Base-by-base conservation (phyloP, 257 asterid species). In the Solanum ahanhuiri region DNA sequence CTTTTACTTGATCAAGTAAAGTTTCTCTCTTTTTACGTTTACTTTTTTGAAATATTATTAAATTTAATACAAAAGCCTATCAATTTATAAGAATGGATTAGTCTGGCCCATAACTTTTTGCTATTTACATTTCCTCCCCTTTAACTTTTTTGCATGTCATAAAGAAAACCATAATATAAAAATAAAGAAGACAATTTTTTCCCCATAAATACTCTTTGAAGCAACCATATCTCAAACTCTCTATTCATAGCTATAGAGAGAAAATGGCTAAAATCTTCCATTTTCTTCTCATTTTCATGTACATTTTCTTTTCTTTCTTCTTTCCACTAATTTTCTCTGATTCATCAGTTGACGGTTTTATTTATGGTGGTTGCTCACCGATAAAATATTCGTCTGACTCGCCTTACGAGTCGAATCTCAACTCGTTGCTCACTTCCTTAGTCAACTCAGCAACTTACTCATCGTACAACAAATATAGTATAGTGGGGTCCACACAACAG, bases 391-490 rank as follows among this genome's bases (percentile, higher is more conserved):
- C 91, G 0, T 88, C 96, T 22, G 88, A 83, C 83, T 94, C 98
- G 9, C 91, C 93, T 22, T 96, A 88, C 89, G 94, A 93, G 83
- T 91, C 95, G 4, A 95, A 96, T 37, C 98, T 96, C 85, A 90
- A 96, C 87, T 94, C 98, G 1, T 96, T 96, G 71, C 91, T 96
- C 54, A 93, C 94, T 7, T 95, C 98, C 12, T 92, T 96, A 1
- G 96, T 94, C 63, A 95, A 96, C 90, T 94, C 99, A 4, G 98
- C 99, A 90, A 93, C 98, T 3, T 95, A 92, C 89, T 91, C 98
- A 12, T 86, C 98, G 12, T 96, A 93, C 99, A 96, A 96, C 92
- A 94, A 96, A 91, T 94, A 85, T 92, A 90, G 90, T 18, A 83
- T 95, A 86, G 86, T 90, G 93, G 96, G 95, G 12, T 90, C 97